phyloP scores from a whole-genome alignment of 2,329 filamentous ascomycete species.

The Didymella exigua region DNA sequence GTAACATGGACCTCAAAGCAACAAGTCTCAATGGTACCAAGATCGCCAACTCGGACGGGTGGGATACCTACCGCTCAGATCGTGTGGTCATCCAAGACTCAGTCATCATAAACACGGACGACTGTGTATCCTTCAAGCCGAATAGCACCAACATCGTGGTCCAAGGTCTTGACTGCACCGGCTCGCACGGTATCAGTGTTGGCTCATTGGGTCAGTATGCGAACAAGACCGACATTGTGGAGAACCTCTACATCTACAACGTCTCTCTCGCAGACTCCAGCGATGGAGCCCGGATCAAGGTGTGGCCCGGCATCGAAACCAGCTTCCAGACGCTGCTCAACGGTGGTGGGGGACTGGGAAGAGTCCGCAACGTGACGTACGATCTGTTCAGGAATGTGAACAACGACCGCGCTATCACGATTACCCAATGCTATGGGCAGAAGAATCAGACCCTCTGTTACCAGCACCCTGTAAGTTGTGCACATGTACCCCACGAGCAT shows the following conservation, averaged over 20 bases:
- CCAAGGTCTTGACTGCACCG: conserved; percentile 67
- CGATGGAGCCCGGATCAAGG: conserved; percentile 71
- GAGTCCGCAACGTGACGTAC: conserved; percentile 68
- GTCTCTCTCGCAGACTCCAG: conserved; percentile 42
- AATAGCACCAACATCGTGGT: conserved; percentile 69
- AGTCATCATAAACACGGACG: conserved; percentile 57
- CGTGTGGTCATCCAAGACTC: conserved; percentile 68
- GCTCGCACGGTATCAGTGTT: conserved; percentile 70
- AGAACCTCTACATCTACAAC: conserved; percentile 62
- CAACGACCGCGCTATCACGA: conserved; percentile 65
- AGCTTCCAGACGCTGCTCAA: conserved; percentile 7
- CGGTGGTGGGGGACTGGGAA: conserved; percentile 64
- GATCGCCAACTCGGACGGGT: conserved; percentile 40
- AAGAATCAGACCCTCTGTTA: conserved; percentile 62
- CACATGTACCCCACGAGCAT: conserved; percentile 51
- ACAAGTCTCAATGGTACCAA: not conserved
- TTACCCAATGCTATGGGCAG: conserved; percentile 67
- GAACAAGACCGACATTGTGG: conserved; percentile 66
- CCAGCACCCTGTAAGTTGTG: conserved; percentile 52
- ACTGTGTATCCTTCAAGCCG: conserved; percentile 71
- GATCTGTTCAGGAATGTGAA: conserved; percentile 62
- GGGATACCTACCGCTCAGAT: conserved; percentile 63
- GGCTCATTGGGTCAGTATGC: conserved; percentile 69
- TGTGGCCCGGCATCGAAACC: conserved; percentile 64
- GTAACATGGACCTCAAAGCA: conserved; percentile 7